These are phyloP conservation scores for Tricholoma flavovirens DNA, from an alignment of 768 basidiomycete genomes.

Conservation along the genomic window DNA sequence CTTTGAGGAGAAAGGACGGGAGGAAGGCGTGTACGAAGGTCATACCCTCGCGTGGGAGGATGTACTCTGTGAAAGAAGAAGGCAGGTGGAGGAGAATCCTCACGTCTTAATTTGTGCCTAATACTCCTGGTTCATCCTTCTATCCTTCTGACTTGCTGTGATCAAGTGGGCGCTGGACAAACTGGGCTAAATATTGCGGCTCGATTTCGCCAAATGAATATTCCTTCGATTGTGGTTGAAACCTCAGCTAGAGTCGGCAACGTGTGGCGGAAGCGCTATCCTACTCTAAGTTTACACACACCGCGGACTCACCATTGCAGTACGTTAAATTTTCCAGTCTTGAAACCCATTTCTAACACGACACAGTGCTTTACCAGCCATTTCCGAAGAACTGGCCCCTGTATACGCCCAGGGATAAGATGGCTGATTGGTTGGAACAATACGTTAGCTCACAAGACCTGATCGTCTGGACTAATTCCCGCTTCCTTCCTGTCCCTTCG, in stretches of 20 bases:
- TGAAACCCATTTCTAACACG: background rate
- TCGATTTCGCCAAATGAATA: constrained; percentile 48
- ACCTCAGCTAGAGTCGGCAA: constrained; percentile 50
- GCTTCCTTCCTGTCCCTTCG: constrained; percentile 23
- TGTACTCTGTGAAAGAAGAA: constrained; percentile 27
- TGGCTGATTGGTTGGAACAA: constrained; percentile 40
- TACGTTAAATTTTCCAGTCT: constrained; percentile 3
- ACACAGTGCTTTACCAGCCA: constrained; percentile 33
- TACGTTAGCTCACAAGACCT: constrained; percentile 37
- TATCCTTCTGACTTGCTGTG: constrained; percentile 22
- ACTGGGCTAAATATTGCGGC: constrained; percentile 58
- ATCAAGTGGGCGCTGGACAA: constrained; percentile 54
- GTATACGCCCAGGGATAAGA: constrained; percentile 35
- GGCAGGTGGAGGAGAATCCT: constrained; percentile 32
- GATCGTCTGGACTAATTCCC: constrained; percentile 36
- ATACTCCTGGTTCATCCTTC: background rate
- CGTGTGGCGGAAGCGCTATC: constrained; percentile 54
- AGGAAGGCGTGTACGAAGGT: constrained; percentile 27
- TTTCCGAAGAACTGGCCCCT: constrained; percentile 35
- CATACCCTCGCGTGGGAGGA: constrained; percentile 30
- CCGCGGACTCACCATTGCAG: constrained; percentile 14
- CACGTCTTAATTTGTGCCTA: constrained; percentile 34
- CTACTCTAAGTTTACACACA: constrained; percentile 36
- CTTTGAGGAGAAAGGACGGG: constrained; percentile 27
- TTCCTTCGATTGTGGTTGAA: constrained; percentile 53